Percentiles rank a stretch among this genome's conserved stretches.
phyloP scores from a whole-genome alignment of 495 filamentous ascomycete species.

The Aspergillus nanangensis region DNA sequence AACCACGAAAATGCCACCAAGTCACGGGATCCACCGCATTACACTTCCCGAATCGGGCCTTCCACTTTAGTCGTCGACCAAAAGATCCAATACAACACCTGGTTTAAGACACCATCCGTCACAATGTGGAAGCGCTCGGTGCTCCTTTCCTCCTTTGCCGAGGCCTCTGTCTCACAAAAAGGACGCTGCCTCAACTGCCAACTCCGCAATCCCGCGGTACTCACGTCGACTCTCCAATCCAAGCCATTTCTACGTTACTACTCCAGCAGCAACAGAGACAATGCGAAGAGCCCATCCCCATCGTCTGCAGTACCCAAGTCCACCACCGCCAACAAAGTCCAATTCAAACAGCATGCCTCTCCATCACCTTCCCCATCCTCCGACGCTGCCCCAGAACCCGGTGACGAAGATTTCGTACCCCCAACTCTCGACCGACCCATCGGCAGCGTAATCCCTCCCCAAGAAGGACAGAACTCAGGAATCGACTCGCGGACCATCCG shows the following conservation, averaged over 20 bases:
- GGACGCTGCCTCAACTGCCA: slow-evolving; percentile 38
- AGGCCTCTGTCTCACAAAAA: slow-evolving; percentile 22
- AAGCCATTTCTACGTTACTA: slow-evolving; percentile 28
- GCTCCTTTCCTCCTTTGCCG: slow-evolving; percentile 14
- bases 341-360: slow-evolving; percentile 33
- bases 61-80: neutral
- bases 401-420: slow-evolving; percentile 60
- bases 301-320: neutral
- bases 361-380: slow-evolving; percentile 9
- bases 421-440: slow-evolving; percentile 73
- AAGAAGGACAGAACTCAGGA: slow-evolving; percentile 74
- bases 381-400: slow-evolving; percentile 21
- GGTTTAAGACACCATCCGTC: neutral
- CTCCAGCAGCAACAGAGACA: slow-evolving; percentile 20
- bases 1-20: slow-evolving; percentile 33
- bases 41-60: slow-evolving; percentile 5
- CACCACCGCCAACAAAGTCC: slow-evolving; percentile 11
- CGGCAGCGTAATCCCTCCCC: slow-evolving; percentile 68
- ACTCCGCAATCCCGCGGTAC: slow-evolving; percentile 28
- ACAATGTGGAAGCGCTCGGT: slow-evolving; percentile 31
- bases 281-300: neutral
- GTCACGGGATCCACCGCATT: slow-evolving; percentile 29
- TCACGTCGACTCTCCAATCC: slow-evolving; percentile 17
- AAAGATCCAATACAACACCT: neutral
- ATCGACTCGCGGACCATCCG: slow-evolving; percentile 61